Conservation (phyloP, 2,329 filamentous ascomycete species). For the Apiospora koreana region DNA sequence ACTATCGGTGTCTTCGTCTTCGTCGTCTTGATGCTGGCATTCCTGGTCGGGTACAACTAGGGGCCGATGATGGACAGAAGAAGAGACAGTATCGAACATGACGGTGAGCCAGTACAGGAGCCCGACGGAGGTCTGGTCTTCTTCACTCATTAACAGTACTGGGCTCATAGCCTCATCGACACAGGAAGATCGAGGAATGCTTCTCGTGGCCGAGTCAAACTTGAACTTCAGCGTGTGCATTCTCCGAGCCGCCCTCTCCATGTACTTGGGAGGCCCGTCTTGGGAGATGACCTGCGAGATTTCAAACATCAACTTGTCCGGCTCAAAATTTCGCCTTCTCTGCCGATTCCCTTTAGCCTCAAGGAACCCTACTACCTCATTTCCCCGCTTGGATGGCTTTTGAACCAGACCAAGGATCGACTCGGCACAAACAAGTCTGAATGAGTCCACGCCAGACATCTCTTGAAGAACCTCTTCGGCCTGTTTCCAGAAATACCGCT, state of each 20-base stretch:
- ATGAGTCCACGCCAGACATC: neutral
- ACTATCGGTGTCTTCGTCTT: neutral
- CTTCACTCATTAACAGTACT: neutral
- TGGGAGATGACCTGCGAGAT: constrained; percentile 20
- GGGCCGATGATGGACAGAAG: constrained; percentile 47
- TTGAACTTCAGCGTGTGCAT: constrained; percentile 39
- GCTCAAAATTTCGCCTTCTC: neutral
- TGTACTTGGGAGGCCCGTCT: constrained; percentile 35
- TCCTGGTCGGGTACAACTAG: constrained; percentile 21
- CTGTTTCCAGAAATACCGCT: neutral
- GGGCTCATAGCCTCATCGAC: neutral
- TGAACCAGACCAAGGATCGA: neutral
- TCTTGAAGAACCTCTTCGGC: neutral
- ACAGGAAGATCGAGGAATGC: neutral
- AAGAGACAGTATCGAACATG: constrained; percentile 60
- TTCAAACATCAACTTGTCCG: neutral
- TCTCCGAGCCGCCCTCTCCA: constrained; percentile 41
- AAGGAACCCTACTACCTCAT: neutral
- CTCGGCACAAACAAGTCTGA: neutral
- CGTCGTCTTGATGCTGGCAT: neutral
- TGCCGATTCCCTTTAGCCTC: neutral
- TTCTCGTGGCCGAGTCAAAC: constrained; percentile 27
- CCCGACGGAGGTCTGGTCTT: constrained; percentile 8
- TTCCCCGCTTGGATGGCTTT: neutral
- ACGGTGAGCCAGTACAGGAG: constrained; percentile 56